Base-by-base conservation (phyloP, 1,139 yeast genomes). In the Diutina mesorugosa region DNA sequence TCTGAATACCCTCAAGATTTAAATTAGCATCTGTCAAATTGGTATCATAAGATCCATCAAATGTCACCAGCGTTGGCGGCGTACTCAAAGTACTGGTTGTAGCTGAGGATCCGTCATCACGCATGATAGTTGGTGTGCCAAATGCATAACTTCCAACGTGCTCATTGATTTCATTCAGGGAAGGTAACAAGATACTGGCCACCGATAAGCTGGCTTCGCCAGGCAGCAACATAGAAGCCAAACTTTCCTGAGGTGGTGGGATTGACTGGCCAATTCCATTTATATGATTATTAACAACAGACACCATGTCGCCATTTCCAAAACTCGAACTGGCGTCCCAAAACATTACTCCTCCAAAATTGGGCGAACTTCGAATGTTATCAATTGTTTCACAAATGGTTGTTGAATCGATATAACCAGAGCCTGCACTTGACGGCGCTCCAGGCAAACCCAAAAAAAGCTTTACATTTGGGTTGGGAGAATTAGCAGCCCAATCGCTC, bases 361-460 rank as follows among this genome's bases (percentile, higher is more conserved):
- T 54, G 14, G 65, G 54, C 55, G 60, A 64, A 53, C 62, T 59
- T 55, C 60, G 60, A 54, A 66, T 65, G 6, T 57, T 56, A 30
- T 60, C 57, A 30, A 67, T 56, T 14, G 61, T 57, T 4, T 47
- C 35, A 48, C 60, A 55, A 30, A 66, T 64, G 21, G 60, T 57
- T 10, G 59, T 56, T 14, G 63, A 54, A 55, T 59, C 63, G 41
- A 62, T 66, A 59, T 61, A 67, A 21, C 70, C 70, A 28, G 63
- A 59, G 28, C 65, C 66, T 14, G 61, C 58, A 47, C 41, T 30
- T 38, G 32, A 28, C 10, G 77, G 58, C 51, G 87, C 73, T 45
- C 88, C 95, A 45, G 96, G 91, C 55, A 89, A 78, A 55, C 96
- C 95, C 57, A 88, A 73, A 64, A 69, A 87, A 58, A 86, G 67